phyloP scores from a whole-genome alignment of 352 stramenopile species.

The Globisporangium polare region DNA sequence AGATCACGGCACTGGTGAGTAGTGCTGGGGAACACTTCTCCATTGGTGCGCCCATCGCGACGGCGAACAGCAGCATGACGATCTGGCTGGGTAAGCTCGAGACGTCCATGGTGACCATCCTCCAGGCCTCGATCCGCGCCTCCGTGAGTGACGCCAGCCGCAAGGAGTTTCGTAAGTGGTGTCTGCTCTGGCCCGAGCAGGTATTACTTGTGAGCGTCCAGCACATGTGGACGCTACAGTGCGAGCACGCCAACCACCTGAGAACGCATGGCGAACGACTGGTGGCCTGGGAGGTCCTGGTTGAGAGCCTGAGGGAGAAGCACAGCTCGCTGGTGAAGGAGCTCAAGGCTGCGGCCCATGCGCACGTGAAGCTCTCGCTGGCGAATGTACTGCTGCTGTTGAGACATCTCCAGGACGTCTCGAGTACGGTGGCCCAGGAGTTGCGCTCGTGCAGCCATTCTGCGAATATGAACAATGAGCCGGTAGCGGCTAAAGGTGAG shows the following conservation, averaged over 20 bases:
- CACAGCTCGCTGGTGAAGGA: slow-evolving; percentile 37
- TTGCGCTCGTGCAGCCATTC: slow-evolving; percentile 3
- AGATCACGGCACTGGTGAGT: slow-evolving; percentile 58
- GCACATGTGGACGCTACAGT: slow-evolving; percentile 54
- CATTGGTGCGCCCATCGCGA: slow-evolving; percentile 51
- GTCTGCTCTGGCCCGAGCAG: slow-evolving; percentile 73
- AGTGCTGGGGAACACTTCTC: slow-evolving; percentile 47
- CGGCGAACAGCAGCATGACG: slow-evolving; percentile 26
- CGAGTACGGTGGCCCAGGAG: slow-evolving; percentile 25
- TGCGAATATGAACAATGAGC: neutral
- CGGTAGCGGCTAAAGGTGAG: neutral
- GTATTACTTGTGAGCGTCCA: slow-evolving; percentile 50
- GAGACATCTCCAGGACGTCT: slow-evolving; percentile 52
- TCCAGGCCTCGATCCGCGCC: slow-evolving; percentile 63
- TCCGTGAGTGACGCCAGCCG: slow-evolving; percentile 55
- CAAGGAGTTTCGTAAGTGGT: slow-evolving; percentile 86
- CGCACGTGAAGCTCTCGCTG: slow-evolving; percentile 29
- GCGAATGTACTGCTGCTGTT: slow-evolving; percentile 50
- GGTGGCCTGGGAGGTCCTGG: slow-evolving; percentile 32
- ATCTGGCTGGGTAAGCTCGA: slow-evolving; percentile 67
- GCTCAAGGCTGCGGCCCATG: slow-evolving; percentile 39
- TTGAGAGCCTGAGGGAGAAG: slow-evolving; percentile 28
- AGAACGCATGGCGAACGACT: slow-evolving; percentile 14
- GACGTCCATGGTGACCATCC: slow-evolving; percentile 48
- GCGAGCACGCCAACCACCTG: slow-evolving; percentile 38